Evolutionary conservation across 371 early-diverging fungal genomes (phyloP).

Genomic region (Actinomucor elegans): DNA sequence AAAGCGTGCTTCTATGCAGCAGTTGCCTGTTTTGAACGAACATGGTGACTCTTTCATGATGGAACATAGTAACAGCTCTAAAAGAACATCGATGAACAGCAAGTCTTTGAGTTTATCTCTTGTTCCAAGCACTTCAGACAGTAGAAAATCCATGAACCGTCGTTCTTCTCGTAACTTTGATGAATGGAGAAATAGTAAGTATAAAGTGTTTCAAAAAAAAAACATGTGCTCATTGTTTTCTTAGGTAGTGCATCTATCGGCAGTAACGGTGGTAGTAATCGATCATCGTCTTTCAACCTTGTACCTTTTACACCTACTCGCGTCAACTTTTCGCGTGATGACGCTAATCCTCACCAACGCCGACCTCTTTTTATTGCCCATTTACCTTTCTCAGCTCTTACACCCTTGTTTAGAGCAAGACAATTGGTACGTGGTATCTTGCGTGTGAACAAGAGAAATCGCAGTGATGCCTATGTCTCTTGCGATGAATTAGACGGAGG

Average conservation of each 20-base stretch:
- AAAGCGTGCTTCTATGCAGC: constrained; percentile 42
- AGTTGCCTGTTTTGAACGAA: constrained; percentile 43
- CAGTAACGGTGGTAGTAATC: neutral
- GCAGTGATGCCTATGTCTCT: constrained; percentile 85
- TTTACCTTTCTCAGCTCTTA: constrained; percentile 58
- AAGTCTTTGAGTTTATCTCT: constrained; percentile 27
- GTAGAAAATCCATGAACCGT: constrained; percentile 36
- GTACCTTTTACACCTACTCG: constrained; percentile 55
- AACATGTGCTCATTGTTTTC: neutral
- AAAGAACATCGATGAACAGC: constrained; percentile 18
- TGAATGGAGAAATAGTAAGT: constrained; percentile 45
- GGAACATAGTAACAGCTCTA: neutral
- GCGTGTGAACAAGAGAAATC: constrained; percentile 83
- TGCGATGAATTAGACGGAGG: constrained; percentile 63
- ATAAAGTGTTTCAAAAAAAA: neutral
- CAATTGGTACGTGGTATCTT: constrained; percentile 67
- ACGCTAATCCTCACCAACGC: constrained; percentile 57
- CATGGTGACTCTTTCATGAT: constrained; percentile 27
- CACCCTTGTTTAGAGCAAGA: constrained; percentile 48
- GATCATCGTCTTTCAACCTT: constrained; percentile 9
- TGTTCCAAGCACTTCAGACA: neutral
- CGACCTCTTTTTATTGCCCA: constrained; percentile 61
- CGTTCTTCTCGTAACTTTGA: constrained; percentile 46
- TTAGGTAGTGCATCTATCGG: neutral
- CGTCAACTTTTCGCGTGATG: constrained; percentile 51